These are phyloP conservation scores for Ophiostoma sp. DNA, from an alignment of 2,329 filamentous ascomycete genomes.

Conservation along the genomic window DNA sequence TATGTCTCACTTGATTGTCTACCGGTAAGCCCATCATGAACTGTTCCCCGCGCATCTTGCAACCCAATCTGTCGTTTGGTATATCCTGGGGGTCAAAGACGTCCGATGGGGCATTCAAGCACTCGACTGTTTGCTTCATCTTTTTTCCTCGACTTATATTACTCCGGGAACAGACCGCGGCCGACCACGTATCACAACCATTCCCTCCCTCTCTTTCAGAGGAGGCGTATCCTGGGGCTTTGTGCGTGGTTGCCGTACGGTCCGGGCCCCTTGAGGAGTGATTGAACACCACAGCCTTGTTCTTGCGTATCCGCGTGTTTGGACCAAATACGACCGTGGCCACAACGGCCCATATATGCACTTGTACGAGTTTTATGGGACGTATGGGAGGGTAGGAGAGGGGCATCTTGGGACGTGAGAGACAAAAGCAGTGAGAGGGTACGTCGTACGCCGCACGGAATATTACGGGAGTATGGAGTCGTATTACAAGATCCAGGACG, in stretches of 20 bases:
- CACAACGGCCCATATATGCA: neutral
- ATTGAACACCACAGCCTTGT: neutral
- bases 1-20: neutral
- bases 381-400: neutral
- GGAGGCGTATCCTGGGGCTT: neutral
- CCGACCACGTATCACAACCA: neutral
- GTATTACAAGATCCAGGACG: constrained; percentile 8
- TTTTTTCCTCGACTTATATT: neutral
- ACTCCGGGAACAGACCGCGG: neutral
- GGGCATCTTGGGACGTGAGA: neutral
- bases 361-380: too few species aligned
- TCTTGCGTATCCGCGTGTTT: neutral
- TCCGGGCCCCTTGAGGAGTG: neutral
- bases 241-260: neutral
- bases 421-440: neutral
- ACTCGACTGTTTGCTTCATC: neutral
- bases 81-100: neutral
- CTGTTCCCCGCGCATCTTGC: neutral
- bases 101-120: neutral
- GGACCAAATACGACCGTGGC: neutral
- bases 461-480: neutral
- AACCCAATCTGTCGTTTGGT: constrained; percentile 1
- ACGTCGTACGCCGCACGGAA: neutral
- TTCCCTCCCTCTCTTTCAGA: too few species aligned
- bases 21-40: neutral